Conservation (phyloP, 208 protist genomes). For the Acanthamoeba triangularis region DNA sequence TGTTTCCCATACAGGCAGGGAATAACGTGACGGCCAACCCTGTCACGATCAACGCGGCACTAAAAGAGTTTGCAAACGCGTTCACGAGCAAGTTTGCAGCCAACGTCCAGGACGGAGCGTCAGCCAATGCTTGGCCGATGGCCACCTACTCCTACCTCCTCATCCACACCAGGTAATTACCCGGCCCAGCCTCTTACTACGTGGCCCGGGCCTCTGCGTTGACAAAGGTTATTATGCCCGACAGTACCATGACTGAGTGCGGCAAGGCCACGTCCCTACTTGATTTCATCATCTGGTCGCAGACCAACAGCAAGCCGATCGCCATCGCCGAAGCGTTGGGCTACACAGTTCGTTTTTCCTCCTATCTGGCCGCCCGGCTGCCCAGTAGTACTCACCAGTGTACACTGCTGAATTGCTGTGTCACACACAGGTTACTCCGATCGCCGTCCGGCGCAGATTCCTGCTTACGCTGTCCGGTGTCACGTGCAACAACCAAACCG, state of each 20-base stretch:
- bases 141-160: constrained; percentile 65
- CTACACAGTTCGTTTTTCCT: background rate
- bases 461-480: background rate
- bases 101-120: background rate
- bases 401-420: too few species aligned
- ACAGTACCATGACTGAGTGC: constrained; percentile 17
- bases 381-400: too few species aligned
- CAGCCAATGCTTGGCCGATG: constrained; percentile 54
- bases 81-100: background rate
- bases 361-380: background rate
- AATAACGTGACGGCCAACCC: constrained; percentile 44
- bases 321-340: constrained; percentile 12
- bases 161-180: constrained; percentile 7
- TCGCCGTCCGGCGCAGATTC: constrained; percentile 21
- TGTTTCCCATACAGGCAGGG: background rate
- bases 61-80: background rate
- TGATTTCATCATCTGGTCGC: constrained; percentile 56
- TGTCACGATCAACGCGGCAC: background rate
- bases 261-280: background rate
- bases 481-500: background rate
- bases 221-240: background rate
- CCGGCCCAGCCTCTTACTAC: too few species aligned
- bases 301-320: constrained; percentile 52
- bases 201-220: background rate
- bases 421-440: constrained; percentile 9